Conservation (phyloP, 1,284 basidiomycete genomes). For the Inonotus obliquus region DNA sequence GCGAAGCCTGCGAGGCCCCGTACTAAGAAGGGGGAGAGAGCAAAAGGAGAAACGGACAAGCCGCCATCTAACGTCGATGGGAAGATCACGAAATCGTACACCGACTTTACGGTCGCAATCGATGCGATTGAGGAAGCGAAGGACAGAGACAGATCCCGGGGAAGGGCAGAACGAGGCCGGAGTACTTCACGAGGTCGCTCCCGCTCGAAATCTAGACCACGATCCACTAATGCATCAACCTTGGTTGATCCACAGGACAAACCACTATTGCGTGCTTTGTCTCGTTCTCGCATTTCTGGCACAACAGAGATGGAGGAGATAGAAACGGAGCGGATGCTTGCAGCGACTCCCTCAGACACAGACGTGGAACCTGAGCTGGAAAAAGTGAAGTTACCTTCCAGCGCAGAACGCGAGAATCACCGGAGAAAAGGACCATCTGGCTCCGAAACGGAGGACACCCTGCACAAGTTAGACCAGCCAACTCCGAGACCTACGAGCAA, state of each 20-base stretch:
- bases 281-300: neutral
- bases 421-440: neutral
- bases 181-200: neutral
- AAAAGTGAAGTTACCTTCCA: neutral
- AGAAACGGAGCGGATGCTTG: neutral
- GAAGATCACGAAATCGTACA: slow-evolving; percentile 4
- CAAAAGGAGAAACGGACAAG: slow-evolving; percentile 5
- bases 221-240: neutral
- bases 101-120: slow-evolving; percentile 12
- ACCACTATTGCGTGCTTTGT: slow-evolving; percentile 5
- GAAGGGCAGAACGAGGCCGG: neutral
- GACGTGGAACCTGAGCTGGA: neutral
- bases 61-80: slow-evolving; percentile 16
- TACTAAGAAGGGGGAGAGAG: slow-evolving; percentile 20
- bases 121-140: slow-evolving; percentile 9
- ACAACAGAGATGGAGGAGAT: slow-evolving; percentile 3
- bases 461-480: neutral
- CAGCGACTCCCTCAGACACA: neutral
- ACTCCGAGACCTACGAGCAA: neutral
- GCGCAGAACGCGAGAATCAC: neutral
- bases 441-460: neutral
- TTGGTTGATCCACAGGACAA: slow-evolving; percentile 6
- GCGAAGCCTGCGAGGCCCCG: slow-evolving; percentile 20
- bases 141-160: neutral
- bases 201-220: slow-evolving; percentile 14